A percentile compares a stretch with the other conserved stretches of the same genome.
Conservation (phyloP, 108 stramenopile genomes). For the Fistulifera solaris region DNA sequence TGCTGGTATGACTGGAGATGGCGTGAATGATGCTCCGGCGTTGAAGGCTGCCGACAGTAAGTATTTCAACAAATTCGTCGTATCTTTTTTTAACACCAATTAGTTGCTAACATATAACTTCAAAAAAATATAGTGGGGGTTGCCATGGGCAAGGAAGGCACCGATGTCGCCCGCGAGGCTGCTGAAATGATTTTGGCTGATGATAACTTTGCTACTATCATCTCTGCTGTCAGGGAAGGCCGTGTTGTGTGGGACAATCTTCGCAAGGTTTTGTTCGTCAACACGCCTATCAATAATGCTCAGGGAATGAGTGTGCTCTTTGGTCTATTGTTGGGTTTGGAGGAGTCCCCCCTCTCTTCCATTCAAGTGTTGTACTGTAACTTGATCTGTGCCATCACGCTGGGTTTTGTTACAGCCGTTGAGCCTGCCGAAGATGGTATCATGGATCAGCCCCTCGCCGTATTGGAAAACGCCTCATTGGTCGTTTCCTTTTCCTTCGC, state of each 20-base stretch:
- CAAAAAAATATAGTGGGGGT: too few species aligned
- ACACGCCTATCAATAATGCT: constrained; percentile 85
- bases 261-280: constrained; percentile 72
- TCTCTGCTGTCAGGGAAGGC: constrained; percentile 60
- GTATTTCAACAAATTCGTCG: too few species aligned
- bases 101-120: too few species aligned
- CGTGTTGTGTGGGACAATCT: constrained; percentile 86
- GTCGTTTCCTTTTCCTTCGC: constrained; percentile 74
- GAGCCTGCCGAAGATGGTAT: constrained; percentile 85
- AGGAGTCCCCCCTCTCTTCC: constrained; percentile 49
- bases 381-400: constrained; percentile 82
- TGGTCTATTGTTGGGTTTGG: constrained; percentile 54
- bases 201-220: constrained; percentile 97
- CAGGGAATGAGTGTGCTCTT: constrained; percentile 73
- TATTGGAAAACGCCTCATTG: constrained; percentile 78
- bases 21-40: constrained; percentile 98
- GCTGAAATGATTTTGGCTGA: constrained; percentile 96
- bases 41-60: constrained; percentile 95
- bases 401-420: constrained; percentile 76
- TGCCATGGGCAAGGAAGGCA: constrained; percentile 98
- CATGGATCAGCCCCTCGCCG: constrained; percentile 50
- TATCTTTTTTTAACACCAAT: too few species aligned
- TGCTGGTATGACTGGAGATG: constrained; percentile 97
- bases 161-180: constrained; percentile 94
- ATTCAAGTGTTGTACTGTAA: constrained; percentile 83